These are phyloP conservation scores for Adiantum capillusveneris DNA, from an alignment of 75 land plant species.

Conservation along the genomic window DNA sequence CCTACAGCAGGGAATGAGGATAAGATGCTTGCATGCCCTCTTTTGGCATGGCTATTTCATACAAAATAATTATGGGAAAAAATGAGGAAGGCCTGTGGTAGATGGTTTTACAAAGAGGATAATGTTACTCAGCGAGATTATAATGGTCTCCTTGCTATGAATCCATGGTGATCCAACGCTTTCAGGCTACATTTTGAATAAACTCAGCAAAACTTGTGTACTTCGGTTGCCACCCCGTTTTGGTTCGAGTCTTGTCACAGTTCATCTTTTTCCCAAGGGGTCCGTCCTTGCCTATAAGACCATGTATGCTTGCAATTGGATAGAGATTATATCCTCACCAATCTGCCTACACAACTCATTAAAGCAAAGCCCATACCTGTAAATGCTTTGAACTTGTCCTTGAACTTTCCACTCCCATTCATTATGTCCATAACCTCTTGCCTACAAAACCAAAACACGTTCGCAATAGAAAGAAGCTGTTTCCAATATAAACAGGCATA, in stretches of 20 bases:
- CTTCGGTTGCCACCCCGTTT: constrained; percentile 21
- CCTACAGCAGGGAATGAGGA: no score
- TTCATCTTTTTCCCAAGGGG: constrained; percentile 28
- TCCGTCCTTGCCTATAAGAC: constrained; percentile 15
- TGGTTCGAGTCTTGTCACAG: constrained; percentile 9
- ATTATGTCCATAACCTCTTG: constrained; percentile 77
- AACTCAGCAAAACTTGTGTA: constrained; percentile 18
- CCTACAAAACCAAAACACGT: constrained; percentile 38
- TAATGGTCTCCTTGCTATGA: no score
- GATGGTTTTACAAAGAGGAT: no score
- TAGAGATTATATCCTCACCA: no score
- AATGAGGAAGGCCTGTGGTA: no score
- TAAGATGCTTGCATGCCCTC: no score
- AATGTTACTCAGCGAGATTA: no score
- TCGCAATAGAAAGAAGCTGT: not conserved
- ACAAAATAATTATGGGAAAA: no score
- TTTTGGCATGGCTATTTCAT: no score
- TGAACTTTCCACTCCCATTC: constrained; percentile 56
- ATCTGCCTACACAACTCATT: not conserved
- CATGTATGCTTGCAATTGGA: no score
- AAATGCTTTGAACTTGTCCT: constrained; percentile 53
- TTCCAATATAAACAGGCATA: not conserved
- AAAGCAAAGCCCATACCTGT: constrained; percentile 37
- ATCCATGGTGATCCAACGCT: no score
- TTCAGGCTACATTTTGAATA: not conserved